phyloP scores from a whole-genome alignment of 2,329 filamentous ascomycete genomes.

The Amphichorda felina region DNA sequence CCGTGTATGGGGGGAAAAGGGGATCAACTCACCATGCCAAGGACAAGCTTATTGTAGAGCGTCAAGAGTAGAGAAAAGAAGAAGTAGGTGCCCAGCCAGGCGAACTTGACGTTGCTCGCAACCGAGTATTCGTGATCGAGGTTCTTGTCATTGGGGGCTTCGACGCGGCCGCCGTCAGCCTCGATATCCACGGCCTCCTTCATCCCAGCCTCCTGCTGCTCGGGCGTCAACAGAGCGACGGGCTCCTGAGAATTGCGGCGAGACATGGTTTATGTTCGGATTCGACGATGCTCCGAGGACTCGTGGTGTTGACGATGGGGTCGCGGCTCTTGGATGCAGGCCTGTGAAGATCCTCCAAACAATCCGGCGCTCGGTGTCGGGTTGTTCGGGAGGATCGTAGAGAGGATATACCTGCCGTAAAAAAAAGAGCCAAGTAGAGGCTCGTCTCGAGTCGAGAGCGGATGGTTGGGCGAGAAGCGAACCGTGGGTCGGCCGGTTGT shows the following conservation, averaged over 20 bases:
- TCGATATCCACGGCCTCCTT: constrained; percentile 21
- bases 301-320: no score
- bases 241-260: constrained; percentile 18
- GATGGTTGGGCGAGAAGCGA: no score
- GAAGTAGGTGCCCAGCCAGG: constrained; percentile 40
- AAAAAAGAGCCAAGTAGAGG: no score
- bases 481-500: no score
- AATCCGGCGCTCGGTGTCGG: no score
- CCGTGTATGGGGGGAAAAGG: no score
- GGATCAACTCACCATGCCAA: constrained; percentile 30
- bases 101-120: constrained; percentile 31
- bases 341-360: no score
- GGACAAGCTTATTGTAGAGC: constrained; percentile 46
- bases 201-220: constrained; percentile 16
- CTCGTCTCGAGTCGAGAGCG: no score
- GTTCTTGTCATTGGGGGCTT: constrained; percentile 18
- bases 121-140: constrained; percentile 32
- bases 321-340: no score
- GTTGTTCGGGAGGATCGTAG: no score
- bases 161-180: constrained; percentile 13
- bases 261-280: constrained; percentile 14
- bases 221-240: constrained; percentile 16
- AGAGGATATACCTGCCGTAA: no score
- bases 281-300: no score
- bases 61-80: constrained; percentile 35